Percentiles rank a stretch among this genome's conserved stretches.
phyloP scores from a whole-genome alignment of 495 filamentous ascomycete species.

The Saxispiralis lemnorum region DNA sequence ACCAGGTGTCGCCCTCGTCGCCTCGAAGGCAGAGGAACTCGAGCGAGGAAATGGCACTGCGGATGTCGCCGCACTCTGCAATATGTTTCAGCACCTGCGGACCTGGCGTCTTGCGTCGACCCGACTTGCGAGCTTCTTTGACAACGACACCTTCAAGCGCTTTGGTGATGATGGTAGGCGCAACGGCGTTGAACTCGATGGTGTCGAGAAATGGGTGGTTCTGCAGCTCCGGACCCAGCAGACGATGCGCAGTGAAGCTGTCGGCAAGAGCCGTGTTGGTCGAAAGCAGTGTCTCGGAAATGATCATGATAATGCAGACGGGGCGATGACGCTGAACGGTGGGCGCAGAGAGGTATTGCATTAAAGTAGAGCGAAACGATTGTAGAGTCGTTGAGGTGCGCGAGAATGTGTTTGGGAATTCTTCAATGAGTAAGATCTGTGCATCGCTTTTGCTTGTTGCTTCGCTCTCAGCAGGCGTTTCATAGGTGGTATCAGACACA shows the following conservation, averaged over 20 bases:
- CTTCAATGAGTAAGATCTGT: slow-evolving; percentile 71
- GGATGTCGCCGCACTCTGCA: slow-evolving; percentile 72
- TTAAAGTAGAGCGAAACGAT: slow-evolving; percentile 57
- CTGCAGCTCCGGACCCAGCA: slow-evolving; percentile 71
- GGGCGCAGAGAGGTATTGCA: slow-evolving; percentile 47
- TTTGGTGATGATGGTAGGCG: slow-evolving; percentile 68
- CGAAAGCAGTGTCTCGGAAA: slow-evolving; percentile 71
- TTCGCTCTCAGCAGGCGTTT: neutral
- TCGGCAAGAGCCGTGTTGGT: slow-evolving; percentile 60
- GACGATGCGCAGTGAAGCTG: slow-evolving; percentile 73
- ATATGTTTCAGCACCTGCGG: slow-evolving; percentile 55
- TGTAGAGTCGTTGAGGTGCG: slow-evolving; percentile 47
- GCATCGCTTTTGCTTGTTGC: neutral
- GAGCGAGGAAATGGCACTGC: slow-evolving; percentile 73
- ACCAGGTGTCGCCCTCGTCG: slow-evolving; percentile 46
- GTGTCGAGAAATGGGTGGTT: slow-evolving; percentile 55
- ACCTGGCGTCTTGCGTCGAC: slow-evolving; percentile 47
- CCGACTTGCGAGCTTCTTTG: slow-evolving; percentile 60
- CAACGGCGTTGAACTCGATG: slow-evolving; percentile 84
- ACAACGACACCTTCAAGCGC: slow-evolving; percentile 61
- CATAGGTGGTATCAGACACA: slow-evolving; percentile 7
- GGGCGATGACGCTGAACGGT: slow-evolving; percentile 29
- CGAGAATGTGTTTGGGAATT: slow-evolving; percentile 73
- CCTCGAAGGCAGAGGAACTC: slow-evolving; percentile 77
- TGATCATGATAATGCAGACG: slow-evolving; percentile 62